A percentile compares a stretch with the other conserved stretches of the same genome.
phyloP scores from a whole-genome alignment of 1,139 yeast species.

The Geotrichum cucujoidarum region DNA sequence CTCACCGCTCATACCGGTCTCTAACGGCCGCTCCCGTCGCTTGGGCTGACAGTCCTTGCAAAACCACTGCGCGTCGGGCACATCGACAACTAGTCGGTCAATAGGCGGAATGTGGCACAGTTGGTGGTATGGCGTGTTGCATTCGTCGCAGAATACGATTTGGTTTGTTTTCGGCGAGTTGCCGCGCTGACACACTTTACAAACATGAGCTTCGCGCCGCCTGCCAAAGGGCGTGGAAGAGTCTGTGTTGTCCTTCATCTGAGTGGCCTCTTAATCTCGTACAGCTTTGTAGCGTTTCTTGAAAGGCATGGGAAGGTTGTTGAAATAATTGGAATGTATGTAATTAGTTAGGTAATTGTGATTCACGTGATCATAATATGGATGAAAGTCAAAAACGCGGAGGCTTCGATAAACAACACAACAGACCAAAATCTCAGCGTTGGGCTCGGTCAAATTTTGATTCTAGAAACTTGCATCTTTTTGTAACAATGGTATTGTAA shows the following conservation, averaged over 20 bases:
- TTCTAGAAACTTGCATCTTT: no score
- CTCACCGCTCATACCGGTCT: conserved; percentile 40
- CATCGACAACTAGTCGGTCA: conserved; percentile 41
- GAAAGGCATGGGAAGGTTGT: no score
- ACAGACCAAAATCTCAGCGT: no score
- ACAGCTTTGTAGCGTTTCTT: no score
- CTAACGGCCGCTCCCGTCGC: conserved; percentile 37
- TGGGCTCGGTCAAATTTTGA: no score
- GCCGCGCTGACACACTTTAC: conserved; percentile 41
- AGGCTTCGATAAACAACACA: no score
- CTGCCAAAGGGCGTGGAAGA: conserved; percentile 20
- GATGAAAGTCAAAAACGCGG: no score
- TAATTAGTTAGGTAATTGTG: no score
- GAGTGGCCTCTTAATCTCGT: no score
- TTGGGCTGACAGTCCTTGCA: conserved; percentile 40
- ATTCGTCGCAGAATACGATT: conserved; percentile 43
- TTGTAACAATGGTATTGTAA: no score
- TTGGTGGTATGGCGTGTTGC: conserved; percentile 42
- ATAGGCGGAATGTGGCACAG: conserved; percentile 43
- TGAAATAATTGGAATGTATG: no score
- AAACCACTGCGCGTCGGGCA: conserved; percentile 45
- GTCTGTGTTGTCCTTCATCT: conserved; percentile 19
- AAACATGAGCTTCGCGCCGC: conserved; percentile 35
- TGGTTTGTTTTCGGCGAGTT: conserved; percentile 40
- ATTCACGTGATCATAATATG: no score